Evolutionary conservation across 192 early-diverging fungal species (phyloP), one percentile per base, ranked within the genome.

Genomic region (Entrophospora sp.): DNA sequence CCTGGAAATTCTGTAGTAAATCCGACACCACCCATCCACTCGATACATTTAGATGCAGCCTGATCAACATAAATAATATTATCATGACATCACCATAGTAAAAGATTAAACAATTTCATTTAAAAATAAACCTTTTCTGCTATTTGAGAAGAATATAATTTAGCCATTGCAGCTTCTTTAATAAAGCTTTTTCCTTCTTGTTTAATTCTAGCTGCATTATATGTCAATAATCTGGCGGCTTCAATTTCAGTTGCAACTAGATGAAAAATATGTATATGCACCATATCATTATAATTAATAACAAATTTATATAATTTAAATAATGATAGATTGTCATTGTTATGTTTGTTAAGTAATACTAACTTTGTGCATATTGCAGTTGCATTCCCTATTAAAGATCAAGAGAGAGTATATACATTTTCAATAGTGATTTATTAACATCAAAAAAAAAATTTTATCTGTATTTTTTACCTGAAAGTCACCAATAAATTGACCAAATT

Each of bases 141-240:
- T 61, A 98, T 86, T 78, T 95, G 93, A 57, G 88, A 90, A 27
- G 94, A 86, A 72, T 91, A 96, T 22, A 96, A 79, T 79, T 98
- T 98, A 67, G 93, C 93, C 96, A 98, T 98, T 40, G 94, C 94
- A 58, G 96, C 96, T 78, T 98, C 86, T 84, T 91, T 94, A 45
- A 93, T 81, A 67, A 98, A 96, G 32, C 77, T 73, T 76, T 86
- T 88, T 31, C 92, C 91, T 66, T 93, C 79, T 74, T 98, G 91
- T 87, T 95, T 94, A 52, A 95, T 70, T 36, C 94, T 82, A 2
- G 94, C 95, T 20, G 95, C 95, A 70, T 98, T 98, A 79, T 96
- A 98, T 1, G 92, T 95, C 69, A 98, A 79, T 46, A 98, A 83
- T 32, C 95, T 79, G 13, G 96, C 96, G 52, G 96, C 96, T 72